phyloP scores from a whole-genome alignment of 1,139 yeast species.

The Protomyces inouyei region DNA sequence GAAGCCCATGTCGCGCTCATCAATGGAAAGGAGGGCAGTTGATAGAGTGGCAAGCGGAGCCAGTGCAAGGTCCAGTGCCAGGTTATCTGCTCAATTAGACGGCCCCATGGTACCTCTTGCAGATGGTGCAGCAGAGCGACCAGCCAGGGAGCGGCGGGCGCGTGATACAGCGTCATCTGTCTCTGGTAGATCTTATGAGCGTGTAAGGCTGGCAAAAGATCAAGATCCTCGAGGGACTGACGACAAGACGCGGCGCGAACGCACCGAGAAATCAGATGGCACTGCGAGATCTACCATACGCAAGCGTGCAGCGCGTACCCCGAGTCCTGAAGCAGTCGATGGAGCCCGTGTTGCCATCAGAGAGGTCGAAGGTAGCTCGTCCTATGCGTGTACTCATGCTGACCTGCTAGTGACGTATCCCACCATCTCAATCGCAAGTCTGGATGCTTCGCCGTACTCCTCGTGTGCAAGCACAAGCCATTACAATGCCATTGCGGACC shows the following conservation, averaged over 20 bases:
- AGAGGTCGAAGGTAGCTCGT: not conserved
- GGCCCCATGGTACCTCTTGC: not conserved
- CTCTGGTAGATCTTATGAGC: not conserved
- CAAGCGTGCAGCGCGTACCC: not conserved
- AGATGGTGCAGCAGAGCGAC: not conserved
- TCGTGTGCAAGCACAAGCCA: not conserved
- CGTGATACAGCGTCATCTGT: not conserved
- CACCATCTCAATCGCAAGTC: not conserved
- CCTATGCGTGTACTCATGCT: too few relatives aligned
- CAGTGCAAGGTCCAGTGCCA: not conserved
- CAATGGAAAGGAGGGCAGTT: not conserved
- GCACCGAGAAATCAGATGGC: not conserved
- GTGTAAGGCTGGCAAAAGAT: not conserved
- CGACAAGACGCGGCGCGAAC: not conserved
- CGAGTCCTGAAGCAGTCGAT: not conserved
- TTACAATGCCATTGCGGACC: not conserved
- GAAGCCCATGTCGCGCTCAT: not conserved
- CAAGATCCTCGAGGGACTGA: not conserved
- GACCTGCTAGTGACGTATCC: not conserved
- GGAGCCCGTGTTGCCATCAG: not conserved
- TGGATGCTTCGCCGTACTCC: not conserved
- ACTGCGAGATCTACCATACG: not conserved
- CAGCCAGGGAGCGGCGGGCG: not conserved
- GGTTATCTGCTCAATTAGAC: not conserved
- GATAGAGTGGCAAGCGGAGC: not conserved